Base-by-base conservation (phyloP, 768 basidiomycete species). In the Filobasidium wieringae region DNA sequence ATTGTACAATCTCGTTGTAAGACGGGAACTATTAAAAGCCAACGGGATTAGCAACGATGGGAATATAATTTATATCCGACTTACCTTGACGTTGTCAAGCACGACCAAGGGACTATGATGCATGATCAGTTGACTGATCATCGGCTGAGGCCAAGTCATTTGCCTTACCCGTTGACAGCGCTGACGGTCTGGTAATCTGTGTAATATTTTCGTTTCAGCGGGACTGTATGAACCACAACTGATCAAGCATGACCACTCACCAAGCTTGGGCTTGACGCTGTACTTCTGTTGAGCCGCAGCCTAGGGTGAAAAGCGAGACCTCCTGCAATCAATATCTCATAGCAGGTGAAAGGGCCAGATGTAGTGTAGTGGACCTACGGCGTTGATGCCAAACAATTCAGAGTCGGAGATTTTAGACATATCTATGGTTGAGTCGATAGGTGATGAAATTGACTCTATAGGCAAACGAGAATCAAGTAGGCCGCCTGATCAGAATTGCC, bases 161-260 rank as follows among this genome's bases (percentile, higher is more conserved):
- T 22, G 14, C 22, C 82, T 76, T 70, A 87, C 91, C 93, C 95
- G 69, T 97, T 97, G 76, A 97, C 86, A 61, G 91, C 93, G 68
- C 91, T 90, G 52, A 99, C 95, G n/a, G 92, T 96, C 63, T 89
- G 82, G 77, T 96, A 96, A 76, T 96, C 91, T 47, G n/a, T 26
- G 5, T 2, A 47, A 2, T 2, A 27, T 47, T 14, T 12, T 7
- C 29, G n/a, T 5, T 40, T 11, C 15, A 22, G 3, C 3, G 37
- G 22, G 5, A 40, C 11, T 15, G 15, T 40, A 22, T 4, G 37
- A 5, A 11, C 3, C 3, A 40, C 11, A 40, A 4, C 37, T 15
- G 15, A 4, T 4, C 5, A 15, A 5, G 11, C 3, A 22, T 11
- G 59, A 64, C 19, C 26, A 75, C 80, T 64, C 71, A 89, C 88